A percentile compares a stretch with the other conserved stretches of the same genome.
Evolutionary conservation across 371 early-diverging fungal species (phyloP).

Genomic region (Rhizopus sp.): DNA sequence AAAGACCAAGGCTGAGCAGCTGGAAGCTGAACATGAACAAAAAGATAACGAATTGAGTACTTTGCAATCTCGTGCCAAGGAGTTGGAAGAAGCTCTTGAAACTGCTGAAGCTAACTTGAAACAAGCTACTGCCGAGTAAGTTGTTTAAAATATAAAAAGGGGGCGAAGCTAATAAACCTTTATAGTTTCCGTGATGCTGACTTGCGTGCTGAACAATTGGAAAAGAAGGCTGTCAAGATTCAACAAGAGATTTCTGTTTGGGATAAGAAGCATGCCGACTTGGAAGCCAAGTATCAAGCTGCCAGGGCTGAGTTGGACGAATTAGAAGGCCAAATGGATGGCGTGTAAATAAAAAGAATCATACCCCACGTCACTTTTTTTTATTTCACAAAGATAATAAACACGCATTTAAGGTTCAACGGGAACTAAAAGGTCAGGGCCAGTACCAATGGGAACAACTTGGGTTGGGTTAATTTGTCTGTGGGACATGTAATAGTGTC

Average conservation of each 20-base stretch:
- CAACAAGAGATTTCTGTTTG: constrained; percentile 29
- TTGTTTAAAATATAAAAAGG: constrained; percentile 7
- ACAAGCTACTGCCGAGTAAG: constrained; percentile 70
- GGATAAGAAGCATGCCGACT: constrained; percentile 41
- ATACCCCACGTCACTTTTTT: background rate
- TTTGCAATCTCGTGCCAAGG: constrained; percentile 61
- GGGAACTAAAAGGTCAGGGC: constrained; percentile 66
- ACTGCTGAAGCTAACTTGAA: constrained; percentile 65
- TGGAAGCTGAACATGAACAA: constrained; percentile 55
- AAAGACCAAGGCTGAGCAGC: constrained; percentile 57
- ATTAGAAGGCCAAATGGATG: constrained; percentile 44
- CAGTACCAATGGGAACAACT: constrained; percentile 85
- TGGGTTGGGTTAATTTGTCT: constrained; percentile 88
- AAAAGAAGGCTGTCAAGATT: constrained; percentile 40
- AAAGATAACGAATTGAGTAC: constrained; percentile 73
- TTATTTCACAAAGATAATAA: background rate
- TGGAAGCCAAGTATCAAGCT: constrained; percentile 32
- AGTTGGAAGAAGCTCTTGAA: constrained; percentile 69
- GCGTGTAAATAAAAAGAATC: constrained; percentile 27
- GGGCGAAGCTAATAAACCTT: background rate
- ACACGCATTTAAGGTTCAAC: constrained; percentile 22
- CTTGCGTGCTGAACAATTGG: constrained; percentile 36
- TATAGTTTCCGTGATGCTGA: constrained; percentile 70
- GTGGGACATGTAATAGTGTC: constrained; percentile 91
- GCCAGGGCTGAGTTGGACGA: constrained; percentile 48